Evolutionary conservation across 164 flowering plant genomes (phyloP).

Genomic region (Sextonia rubra): DNA sequence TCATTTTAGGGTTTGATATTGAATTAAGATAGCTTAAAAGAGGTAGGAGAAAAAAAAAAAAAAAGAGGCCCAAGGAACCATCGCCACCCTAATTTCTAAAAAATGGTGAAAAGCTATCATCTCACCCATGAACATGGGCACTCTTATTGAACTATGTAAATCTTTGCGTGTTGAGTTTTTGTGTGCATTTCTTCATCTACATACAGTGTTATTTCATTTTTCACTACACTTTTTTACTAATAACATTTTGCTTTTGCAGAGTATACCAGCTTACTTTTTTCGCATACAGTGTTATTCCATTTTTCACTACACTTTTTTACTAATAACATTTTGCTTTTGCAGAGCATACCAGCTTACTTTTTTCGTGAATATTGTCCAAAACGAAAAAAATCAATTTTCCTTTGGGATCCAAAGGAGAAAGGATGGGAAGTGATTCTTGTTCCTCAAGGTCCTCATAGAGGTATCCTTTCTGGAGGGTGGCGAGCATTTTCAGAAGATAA

Average conservation of each 20-base stretch:
- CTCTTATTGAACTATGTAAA: background rate
- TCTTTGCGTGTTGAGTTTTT: background rate
- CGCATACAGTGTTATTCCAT: background rate
- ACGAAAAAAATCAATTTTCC: background rate
- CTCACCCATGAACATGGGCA: too few species aligned
- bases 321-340: background rate
- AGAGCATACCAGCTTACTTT: background rate
- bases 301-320: background rate
- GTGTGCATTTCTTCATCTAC: background rate
- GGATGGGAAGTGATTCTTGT: background rate
- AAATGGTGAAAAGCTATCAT: background rate
- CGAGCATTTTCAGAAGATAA: background rate
- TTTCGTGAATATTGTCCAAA: background rate
- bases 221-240: background rate
- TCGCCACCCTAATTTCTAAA: too few species aligned
- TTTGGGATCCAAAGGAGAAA: background rate
- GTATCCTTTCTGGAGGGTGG: constrained; percentile 8
- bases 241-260: background rate
- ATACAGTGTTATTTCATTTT: too few species aligned
- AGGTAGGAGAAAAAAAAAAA: too few species aligned
- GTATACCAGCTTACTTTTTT: background rate
- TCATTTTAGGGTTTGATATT: too few species aligned
- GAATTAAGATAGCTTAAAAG: too few species aligned
- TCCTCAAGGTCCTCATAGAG: background rate
- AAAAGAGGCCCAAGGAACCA: too few species aligned